Percentiles rank a stretch among this genome's conserved stretches.
Evolutionary conservation across 441 rosid genomes (phyloP).

Genomic region (Pelargonium fulgidum): DNA sequence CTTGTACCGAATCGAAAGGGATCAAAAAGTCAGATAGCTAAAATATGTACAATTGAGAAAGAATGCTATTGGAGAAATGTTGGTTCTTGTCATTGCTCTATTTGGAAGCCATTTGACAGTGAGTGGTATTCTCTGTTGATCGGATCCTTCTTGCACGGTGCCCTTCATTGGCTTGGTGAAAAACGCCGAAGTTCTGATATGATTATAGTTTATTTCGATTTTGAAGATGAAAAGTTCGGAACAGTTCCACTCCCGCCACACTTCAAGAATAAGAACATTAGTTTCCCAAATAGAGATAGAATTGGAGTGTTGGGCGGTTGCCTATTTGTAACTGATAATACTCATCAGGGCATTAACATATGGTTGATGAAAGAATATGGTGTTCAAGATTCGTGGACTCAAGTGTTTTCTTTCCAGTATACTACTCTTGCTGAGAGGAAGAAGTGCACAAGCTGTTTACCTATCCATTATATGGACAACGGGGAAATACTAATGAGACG

Average conservation of each 20-base stretch:
- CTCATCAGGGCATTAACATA: background rate
- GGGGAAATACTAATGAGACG: background rate
- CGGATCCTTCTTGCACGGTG: no score
- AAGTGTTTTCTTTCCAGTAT: no score
- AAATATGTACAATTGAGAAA: background rate
- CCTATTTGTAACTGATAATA: no score
- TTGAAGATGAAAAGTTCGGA: background rate
- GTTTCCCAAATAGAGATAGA: no score
- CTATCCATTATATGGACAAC: background rate
- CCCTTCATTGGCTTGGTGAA: no score
- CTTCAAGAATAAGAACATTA: background rate
- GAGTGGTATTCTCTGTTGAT: no score
- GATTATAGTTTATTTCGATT: no score
- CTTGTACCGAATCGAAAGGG: background rate
- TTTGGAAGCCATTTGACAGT: no score
- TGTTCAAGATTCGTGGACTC: background rate
- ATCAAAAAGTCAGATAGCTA: background rate
- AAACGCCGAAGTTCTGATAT: no score
- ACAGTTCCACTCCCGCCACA: background rate
- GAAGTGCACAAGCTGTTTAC: background rate
- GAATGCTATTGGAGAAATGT: background rate
- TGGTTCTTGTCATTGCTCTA: background rate
- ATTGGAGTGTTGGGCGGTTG: background rate
- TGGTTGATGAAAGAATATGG: background rate
- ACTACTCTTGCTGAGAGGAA: background rate